A percentile compares a stretch with the other conserved stretches of the same genome.
Evolutionary conservation across 2,329 filamentous ascomycete genomes (phyloP).

Genomic region (Penicillium sp.): DNA sequence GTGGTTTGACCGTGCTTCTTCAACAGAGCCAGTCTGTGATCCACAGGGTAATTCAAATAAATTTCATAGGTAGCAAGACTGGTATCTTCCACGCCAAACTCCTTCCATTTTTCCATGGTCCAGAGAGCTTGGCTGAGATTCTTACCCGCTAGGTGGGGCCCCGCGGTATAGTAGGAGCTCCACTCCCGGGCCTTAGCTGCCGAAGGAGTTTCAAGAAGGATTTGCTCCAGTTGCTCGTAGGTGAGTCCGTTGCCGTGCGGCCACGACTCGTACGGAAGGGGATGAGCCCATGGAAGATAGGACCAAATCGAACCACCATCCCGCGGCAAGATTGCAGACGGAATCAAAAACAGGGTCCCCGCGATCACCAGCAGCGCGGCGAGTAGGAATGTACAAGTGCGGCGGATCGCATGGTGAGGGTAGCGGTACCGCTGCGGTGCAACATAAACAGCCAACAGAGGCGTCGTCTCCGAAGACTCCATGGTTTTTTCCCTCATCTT

Average conservation of each 20-base stretch:
- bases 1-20: slow-evolving; percentile 47
- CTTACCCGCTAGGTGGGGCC: slow-evolving; percentile 72
- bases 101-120: slow-evolving; percentile 72
- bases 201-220: slow-evolving; percentile 56
- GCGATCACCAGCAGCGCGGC: slow-evolving; percentile 38
- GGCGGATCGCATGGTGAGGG: slow-evolving; percentile 44
- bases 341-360: slow-evolving; percentile 44
- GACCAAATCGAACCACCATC: slow-evolving; percentile 39
- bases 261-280: slow-evolving; percentile 42
- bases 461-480: slow-evolving; percentile 41
- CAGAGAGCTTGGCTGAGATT: slow-evolving; percentile 75
- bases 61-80: slow-evolving; percentile 69
- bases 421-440: slow-evolving; percentile 42
- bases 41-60: slow-evolving; percentile 74
- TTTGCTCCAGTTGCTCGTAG: slow-evolving; percentile 56
- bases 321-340: slow-evolving; percentile 38
- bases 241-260: slow-evolving; percentile 48
- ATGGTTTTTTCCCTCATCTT: slow-evolving; percentile 40
- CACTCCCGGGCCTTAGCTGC: slow-evolving; percentile 63
- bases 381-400: slow-evolving; percentile 43
- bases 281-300: slow-evolving; percentile 41
- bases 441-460: slow-evolving; percentile 44
- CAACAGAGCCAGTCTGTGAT: slow-evolving; percentile 67
- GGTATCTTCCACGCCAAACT: slow-evolving; percentile 63
- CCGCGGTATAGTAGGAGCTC: slow-evolving; percentile 75